phyloP scores from a whole-genome alignment of 257 asterid species.

The Solanum infundibuliforme region DNA sequence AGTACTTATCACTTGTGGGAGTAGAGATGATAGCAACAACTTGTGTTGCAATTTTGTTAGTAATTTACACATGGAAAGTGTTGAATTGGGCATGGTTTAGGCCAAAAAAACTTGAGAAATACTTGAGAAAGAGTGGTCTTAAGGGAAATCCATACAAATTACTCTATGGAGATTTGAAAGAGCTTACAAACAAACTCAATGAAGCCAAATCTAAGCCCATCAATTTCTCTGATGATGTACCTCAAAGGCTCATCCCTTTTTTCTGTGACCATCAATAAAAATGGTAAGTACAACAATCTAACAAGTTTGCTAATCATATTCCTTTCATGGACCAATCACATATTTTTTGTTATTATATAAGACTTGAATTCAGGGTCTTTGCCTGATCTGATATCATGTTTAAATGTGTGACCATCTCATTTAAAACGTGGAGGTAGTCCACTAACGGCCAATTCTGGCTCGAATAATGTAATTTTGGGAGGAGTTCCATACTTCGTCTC shows the following conservation, averaged over 20 bases:
- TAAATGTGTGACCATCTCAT: not conserved
- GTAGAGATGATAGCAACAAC: not conserved
- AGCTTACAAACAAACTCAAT: not conserved
- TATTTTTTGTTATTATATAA: no score
- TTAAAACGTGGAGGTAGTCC: not conserved
- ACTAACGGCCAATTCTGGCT: not conserved
- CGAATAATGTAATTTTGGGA: not conserved
- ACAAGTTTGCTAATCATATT: not conserved
- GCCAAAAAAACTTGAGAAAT: conserved; percentile 22
- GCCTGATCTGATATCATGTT: not conserved
- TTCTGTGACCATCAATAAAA: not conserved
- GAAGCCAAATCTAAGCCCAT: conserved; percentile 27
- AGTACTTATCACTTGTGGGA: not conserved
- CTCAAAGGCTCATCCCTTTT: conserved; percentile 24
- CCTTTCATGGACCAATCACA: not conserved
- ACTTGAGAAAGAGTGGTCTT: conserved; percentile 25
- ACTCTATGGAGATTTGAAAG: conserved; percentile 25
- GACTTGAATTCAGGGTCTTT: not conserved
- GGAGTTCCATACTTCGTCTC: not conserved
- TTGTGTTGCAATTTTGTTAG: not conserved
- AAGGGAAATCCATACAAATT: conserved; percentile 23
- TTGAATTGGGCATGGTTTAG: conserved; percentile 27
- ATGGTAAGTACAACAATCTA: conserved; percentile 17
- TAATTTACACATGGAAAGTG: conserved; percentile 8
- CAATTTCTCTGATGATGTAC: conserved; percentile 20